A percentile compares a stretch with the other conserved stretches of the same genome.
Conservation (phyloP, 768 basidiomycete genomes). For the Lactifluus subvellereus region DNA sequence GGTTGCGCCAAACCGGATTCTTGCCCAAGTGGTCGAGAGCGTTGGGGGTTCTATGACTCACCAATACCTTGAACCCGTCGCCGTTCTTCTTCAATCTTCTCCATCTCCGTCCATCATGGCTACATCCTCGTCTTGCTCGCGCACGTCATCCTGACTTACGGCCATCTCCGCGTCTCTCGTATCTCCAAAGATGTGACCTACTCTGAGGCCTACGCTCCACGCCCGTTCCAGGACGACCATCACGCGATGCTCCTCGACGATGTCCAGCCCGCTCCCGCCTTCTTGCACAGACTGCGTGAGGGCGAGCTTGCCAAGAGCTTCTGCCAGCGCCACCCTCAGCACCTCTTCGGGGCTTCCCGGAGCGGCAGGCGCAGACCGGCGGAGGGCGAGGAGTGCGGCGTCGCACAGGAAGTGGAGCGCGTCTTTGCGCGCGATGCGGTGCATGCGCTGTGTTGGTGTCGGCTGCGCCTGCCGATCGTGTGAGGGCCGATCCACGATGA, state of each 20-base stretch:
- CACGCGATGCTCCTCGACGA: conserved; percentile 9
- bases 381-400: neutral
- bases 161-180: neutral
- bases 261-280: conserved; percentile 5
- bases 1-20: neutral
- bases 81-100: neutral
- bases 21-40: neutral
- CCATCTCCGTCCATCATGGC: neutral
- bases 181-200: neutral
- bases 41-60: neutral
- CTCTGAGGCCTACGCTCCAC: conserved; percentile 14
- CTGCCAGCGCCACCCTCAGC: neutral
- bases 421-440: conserved; percentile 19
- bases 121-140: neutral
- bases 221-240: conserved; percentile 15
- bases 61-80: neutral
- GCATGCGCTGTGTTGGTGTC: conserved; percentile 1
- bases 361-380: neutral
- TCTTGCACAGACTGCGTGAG: conserved; percentile 3
- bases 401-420: conserved; percentile 17
- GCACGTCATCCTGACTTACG: neutral
- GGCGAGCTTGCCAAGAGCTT: conserved; percentile 13
- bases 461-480: too few relatives aligned
- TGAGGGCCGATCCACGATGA: neutral
- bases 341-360: neutral